Percentiles rank a stretch among this genome's conserved stretches.
Evolutionary conservation across 1,139 yeast genomes (phyloP).

Genomic region (Candida pseudocylindracea): DNA sequence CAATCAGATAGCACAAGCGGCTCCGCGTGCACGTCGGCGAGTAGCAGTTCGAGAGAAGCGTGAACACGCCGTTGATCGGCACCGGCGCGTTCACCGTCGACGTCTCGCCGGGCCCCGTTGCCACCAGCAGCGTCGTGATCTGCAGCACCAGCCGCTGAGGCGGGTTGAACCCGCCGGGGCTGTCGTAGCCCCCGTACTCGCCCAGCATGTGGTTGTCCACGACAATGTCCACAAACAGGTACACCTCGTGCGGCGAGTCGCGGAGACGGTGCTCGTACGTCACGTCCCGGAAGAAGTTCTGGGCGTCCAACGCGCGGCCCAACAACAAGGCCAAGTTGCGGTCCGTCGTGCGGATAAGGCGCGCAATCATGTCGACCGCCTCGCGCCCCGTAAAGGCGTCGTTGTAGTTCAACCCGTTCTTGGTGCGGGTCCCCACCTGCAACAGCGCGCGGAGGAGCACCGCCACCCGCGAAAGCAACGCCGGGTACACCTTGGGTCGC

Average conservation of each 20-base stretch:
- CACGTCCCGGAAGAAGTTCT: conserved; percentile 84
- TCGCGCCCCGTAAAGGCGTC: conserved; percentile 89
- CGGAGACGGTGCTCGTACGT: conserved; percentile 84
- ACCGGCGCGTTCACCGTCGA: conserved; percentile 2
- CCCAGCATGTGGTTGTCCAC: conserved; percentile 8
- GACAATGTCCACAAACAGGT: conserved; percentile 52
- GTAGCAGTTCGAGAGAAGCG: conserved; percentile 80
- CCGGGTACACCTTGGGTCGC: conserved; percentile 67
- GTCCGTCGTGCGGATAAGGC: conserved; percentile 75
- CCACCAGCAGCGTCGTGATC: conserved; percentile 2
- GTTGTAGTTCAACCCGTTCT: conserved; percentile 87
- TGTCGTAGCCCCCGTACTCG: conserved; percentile 14
- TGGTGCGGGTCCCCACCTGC: conserved; percentile 56
- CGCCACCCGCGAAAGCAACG: conserved; percentile 71
- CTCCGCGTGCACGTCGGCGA: conserved; percentile 92
- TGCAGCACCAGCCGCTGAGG: conserved; percentile 2
- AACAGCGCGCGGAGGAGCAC: conserved; percentile 51
- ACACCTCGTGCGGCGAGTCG: conserved; percentile 73
- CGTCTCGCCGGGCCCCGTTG: conserved; percentile 1
- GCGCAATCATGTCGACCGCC: conserved; percentile 76
- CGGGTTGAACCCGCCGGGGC: conserved; percentile 6
- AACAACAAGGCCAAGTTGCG: conserved; percentile 71
- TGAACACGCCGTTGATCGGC: conserved; percentile 65
- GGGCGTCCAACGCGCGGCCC: conserved; percentile 89
- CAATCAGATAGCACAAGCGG: conserved; percentile 74